Conservation (phyloP, 129 eudicot species). For the Oenanthe sinensis region DNA sequence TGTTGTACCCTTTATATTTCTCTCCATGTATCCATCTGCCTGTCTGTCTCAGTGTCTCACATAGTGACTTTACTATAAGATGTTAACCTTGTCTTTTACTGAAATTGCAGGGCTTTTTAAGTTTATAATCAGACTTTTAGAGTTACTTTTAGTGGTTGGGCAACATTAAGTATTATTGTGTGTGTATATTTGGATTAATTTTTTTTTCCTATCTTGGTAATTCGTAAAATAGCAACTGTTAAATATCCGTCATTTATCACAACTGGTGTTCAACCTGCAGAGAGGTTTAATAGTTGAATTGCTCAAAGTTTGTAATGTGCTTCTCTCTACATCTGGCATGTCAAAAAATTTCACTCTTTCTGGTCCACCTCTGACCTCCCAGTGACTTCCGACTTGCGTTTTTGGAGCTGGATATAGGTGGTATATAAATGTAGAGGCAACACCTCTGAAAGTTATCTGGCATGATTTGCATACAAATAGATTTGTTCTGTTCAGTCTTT, state of each 20-base stretch:
- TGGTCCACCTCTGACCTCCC: neutral
- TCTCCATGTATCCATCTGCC: neutral
- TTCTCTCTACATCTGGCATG: neutral
- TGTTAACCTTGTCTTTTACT: neutral
- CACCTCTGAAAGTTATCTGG: neutral
- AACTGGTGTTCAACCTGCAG: neutral
- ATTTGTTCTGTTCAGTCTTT: too few relatives aligned
- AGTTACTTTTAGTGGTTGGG: neutral
- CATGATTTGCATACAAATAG: too few relatives aligned
- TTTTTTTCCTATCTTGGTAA: neutral
- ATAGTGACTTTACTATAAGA: neutral
- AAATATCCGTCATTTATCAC: neutral
- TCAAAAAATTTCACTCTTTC: neutral
- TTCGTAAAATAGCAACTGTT: neutral
- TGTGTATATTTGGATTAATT: neutral
- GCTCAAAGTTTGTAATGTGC: neutral
- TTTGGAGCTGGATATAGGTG: neutral
- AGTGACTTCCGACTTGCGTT: neutral
- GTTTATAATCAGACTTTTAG: neutral
- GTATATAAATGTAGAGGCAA: neutral
- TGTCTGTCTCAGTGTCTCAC: neutral
- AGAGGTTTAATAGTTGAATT: neutral
- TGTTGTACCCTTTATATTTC: conserved; percentile 5
- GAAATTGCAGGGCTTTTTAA: neutral
- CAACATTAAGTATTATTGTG: neutral